Evolutionary conservation across 2,329 filamentous ascomycete species (phyloP), one percentile per base, ranked within the genome.

Genomic region (Chaetomiaceae sp.): DNA sequence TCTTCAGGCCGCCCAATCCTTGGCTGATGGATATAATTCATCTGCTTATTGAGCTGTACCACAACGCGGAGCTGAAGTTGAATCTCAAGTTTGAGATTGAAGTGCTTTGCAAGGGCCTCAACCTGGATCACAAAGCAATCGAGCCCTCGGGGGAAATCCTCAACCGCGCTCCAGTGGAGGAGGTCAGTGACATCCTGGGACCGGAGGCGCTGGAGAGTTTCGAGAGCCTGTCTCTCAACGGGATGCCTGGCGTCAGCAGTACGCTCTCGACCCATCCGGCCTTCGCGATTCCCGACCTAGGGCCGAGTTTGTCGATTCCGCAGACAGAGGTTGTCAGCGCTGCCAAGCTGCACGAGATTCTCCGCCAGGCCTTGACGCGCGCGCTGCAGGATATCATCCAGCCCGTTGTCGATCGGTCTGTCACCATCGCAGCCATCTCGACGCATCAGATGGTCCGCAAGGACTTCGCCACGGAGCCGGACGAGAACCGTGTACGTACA

Each of bases 21-120:
- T 98, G 93, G 93, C 67, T 96, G 36, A 95, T 96, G 86, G 93
- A 98, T 59, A 93, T 98, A 44, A 81, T 98, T 45, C 80, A 87
- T 53, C 73, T 97, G 7, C 75, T 98, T 29, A 87, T 95, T 58
- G 94, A 98, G 61, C 75, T 98, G 4, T 98, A 98, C 60, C 85
- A 95, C 60, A 86, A 86, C 59, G 88, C 88, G 12, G 91, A 96
- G 58, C 72, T 98, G 46, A 97, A 97, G 65, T 78, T 98, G 30
- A 97, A 97, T 57, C 82, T 95, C 42, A 98, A 97, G 60, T 98
- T 98, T 58, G 93, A 98, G 65, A 97, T 98, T 48, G 93, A 98
- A 66, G 90, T 98, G 20, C 76, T 98, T 19, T 98, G 90, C 72
- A 94, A 94, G 62, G 90, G 90, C 11, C 72, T 98, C 14, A 84